Evolutionary conservation across 305 asterid genomes (phyloP), one percentile per base, ranked within the genome.

Genomic region (Ilex paraguariensis): DNA sequence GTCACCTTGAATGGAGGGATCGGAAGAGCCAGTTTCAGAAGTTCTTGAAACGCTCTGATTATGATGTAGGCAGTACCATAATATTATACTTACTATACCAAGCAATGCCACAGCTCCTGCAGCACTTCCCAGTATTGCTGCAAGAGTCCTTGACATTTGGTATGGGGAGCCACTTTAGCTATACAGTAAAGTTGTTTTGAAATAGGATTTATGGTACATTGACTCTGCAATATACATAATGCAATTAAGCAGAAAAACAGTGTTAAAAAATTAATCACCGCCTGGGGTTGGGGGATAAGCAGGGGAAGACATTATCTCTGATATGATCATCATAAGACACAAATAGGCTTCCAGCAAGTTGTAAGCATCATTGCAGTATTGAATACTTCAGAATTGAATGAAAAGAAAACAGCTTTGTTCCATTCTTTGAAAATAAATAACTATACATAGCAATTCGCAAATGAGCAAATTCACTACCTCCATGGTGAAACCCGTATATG

Each of bases 51-150:
- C 63, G 39, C 63, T 79, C 78, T 88, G 73, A 61, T 59, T 69
- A 54, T 65, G 88, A 51, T 75, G 72, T 69, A 83, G 54, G 76
- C 87, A 81, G 75, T 79, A 80, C 84, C 88, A 83, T 49, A 82
- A 52, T 64, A 86, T 70, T 44, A 81, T 32, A 48, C 83, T 30
- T 31, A 85, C 65, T 66, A 82, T 67, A 70, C 80, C 94, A 72
- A 80, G 79, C 81, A 90, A 77, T 76, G 88, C 84, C 90, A 84
- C 84, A 86, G 81, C 95, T 89, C 96, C 95, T 90, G 95, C 97
- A 90, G 92, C 97, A 77, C 95, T 95, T 73, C 95, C 97, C 67
- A 87, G 36, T 72, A 90, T 85, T 77, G 88, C 95, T 82, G 95
- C 97, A 90, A 85, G 95, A 85, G 95, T 77, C 87, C 73, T 81